Evolutionary conservation across 1,284 basidiomycete genomes (phyloP).

Genomic region (Leccinum insolens): DNA sequence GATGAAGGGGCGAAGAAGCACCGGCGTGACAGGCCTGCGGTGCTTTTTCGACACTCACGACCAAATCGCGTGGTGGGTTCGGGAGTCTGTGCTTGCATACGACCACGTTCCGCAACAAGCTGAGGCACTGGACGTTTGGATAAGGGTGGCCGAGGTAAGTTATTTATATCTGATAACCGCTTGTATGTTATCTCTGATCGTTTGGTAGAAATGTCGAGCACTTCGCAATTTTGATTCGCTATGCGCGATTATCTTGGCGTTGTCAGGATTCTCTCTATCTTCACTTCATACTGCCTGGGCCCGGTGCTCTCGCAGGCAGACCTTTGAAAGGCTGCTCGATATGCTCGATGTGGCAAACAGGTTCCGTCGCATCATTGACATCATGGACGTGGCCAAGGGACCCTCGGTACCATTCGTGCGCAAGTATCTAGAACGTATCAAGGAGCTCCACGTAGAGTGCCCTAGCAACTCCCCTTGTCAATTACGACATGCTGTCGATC

Average conservation of each 20-base stretch:
- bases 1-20: slow-evolving; percentile 43
- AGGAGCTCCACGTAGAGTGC: slow-evolving; percentile 56
- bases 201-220: slow-evolving; percentile 59
- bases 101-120: slow-evolving; percentile 55
- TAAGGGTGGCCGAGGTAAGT: slow-evolving; percentile 71
- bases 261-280: slow-evolving; percentile 60
- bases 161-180: slow-evolving; percentile 22
- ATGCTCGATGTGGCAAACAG: slow-evolving; percentile 61
- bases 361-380: slow-evolving; percentile 57
- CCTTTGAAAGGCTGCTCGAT: slow-evolving; percentile 53
- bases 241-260: slow-evolving; percentile 64
- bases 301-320: slow-evolving; percentile 54
- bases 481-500: slow-evolving; percentile 45
- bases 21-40: slow-evolving; percentile 46
- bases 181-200: neutral
- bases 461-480: slow-evolving; percentile 20
- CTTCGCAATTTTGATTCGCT: slow-evolving; percentile 71
- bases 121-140: slow-evolving; percentile 71
- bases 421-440: slow-evolving; percentile 63
- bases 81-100: slow-evolving; percentile 56
- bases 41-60: slow-evolving; percentile 64
- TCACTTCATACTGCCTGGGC: slow-evolving; percentile 69
- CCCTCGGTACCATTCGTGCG: slow-evolving; percentile 69
- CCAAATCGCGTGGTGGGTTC: slow-evolving; percentile 67
- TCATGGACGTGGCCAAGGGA: slow-evolving; percentile 53